Evolutionary conservation across 1,139 yeast species (phyloP), one percentile per base, ranked within the genome.

Genomic region (Suhomyces yuchorum): DNA sequence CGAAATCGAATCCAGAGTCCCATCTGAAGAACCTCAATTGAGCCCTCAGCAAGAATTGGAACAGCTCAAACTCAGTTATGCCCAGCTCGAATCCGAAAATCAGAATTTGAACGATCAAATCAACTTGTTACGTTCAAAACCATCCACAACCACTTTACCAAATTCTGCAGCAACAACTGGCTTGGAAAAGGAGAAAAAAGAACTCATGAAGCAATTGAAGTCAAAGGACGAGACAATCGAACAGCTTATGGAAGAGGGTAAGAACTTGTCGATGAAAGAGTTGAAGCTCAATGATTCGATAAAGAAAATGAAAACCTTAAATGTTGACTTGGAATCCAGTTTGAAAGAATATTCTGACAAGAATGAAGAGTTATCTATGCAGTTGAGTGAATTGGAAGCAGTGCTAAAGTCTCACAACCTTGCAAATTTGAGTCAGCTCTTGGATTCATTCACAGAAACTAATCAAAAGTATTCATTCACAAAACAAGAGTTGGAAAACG

Each of bases 241-340:
- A 34, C 77, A 73, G 52, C 71, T 92, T 33, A 65, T 87, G 60
- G 82, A 80, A 49, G 98, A 92, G 65, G 97, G 97, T 3, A 86
- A 87, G 53, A 81, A 79, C 24, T 69, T 92, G 36, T 85, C 96
- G 0, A 78, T 79, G 50, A 86, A 82, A 52, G 97, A 93, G 59
- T 73, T 90, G 33, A 81, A 81, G 56, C 75, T 85, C 47, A 84
- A 81, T 58, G 89, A 83, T 35, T 73, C 84, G 1, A 81, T 92
- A 44, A 87, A 87, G 56, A 77, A 77, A 52, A 66, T 90, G 42
- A 80, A 82, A 48, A 63, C 75, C 6, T 74, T 75, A 20, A 85
- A 85, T 51, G 44, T 60, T 8, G 78, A 75, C 20, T 62, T 72
- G 35, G 79, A 76, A 39, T 49, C 63, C 3, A 74, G 70, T 37